phyloP scores from a whole-genome alignment of 148 eudicot species.

The Suaeda aralocaspica region DNA sequence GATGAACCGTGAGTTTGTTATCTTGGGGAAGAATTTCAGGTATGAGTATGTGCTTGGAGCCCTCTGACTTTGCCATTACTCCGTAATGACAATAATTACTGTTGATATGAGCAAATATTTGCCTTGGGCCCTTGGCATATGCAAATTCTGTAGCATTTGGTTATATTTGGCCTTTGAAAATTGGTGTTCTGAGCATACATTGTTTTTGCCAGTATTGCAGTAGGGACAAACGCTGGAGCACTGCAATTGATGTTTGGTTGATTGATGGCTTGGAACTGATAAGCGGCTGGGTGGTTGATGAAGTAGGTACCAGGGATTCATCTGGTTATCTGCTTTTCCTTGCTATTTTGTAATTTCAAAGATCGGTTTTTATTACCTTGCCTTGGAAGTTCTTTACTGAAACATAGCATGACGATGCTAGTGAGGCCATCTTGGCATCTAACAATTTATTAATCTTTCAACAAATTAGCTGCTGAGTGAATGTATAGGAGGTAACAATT shows the following conservation, averaged over 20 bases:
- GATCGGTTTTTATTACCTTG: slow-evolving; percentile 13
- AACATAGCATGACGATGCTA: slow-evolving; percentile 12
- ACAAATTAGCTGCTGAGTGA: slow-evolving; percentile 1
- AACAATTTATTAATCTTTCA: slow-evolving; percentile 15
- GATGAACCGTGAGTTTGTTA: slow-evolving; percentile 7
- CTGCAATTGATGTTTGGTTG: not conserved
- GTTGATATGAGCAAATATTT: not conserved
- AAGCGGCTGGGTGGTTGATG: slow-evolving; percentile 3
- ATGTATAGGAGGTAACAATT: slow-evolving; percentile 17
- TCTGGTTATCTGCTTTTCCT: slow-evolving; percentile 25
- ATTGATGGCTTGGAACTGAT: slow-evolving; percentile 8
- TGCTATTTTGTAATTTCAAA: slow-evolving; percentile 7
- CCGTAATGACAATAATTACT: not conserved
- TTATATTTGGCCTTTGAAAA: not conserved
- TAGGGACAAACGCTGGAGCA: not conserved
- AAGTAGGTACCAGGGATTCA: slow-evolving; percentile 32
- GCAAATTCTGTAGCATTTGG: not conserved
- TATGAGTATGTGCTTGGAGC: slow-evolving; percentile 8
- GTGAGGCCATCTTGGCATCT: slow-evolving; percentile 12
- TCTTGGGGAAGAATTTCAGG: slow-evolving; percentile 17
- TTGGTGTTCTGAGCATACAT: not conserved
- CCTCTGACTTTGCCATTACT: slow-evolving; percentile 1
- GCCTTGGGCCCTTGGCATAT: not conserved
- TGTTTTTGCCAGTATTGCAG: slow-evolving; percentile 10
- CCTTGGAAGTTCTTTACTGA: not conserved